These are phyloP conservation scores for Yamadazyma conglobata DNA, from an alignment of 1,139 yeast species.

Conservation along the genomic window DNA sequence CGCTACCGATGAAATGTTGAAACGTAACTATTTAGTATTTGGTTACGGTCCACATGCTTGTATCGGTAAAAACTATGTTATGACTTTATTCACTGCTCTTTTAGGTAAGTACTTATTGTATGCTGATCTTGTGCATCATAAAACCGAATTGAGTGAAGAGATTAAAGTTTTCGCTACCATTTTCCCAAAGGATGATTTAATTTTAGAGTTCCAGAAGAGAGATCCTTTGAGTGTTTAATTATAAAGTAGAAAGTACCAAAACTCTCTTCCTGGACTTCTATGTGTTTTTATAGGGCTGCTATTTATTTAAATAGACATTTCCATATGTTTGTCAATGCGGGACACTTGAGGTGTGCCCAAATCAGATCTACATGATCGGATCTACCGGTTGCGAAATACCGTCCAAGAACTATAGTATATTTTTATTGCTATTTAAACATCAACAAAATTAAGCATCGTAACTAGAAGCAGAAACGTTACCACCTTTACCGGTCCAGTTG, in stretches of 20 bases:
- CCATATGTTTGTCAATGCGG: too few species aligned
- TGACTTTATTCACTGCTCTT: slow-evolving; percentile 83
- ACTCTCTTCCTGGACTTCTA: neutral
- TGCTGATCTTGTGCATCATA: slow-evolving; percentile 76
- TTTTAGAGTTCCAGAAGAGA: slow-evolving; percentile 67
- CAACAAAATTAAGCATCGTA: slow-evolving; percentile 68
- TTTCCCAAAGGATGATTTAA: slow-evolving; percentile 94
- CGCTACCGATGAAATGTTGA: slow-evolving; percentile 49
- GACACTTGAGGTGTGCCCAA: too few species aligned
- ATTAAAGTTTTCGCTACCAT: slow-evolving; percentile 96
- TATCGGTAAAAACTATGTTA: slow-evolving; percentile 88
- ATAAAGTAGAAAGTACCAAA: too few species aligned
- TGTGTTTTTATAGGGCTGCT: too few species aligned
- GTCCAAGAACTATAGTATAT: too few species aligned
- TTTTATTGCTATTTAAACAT: too few species aligned
- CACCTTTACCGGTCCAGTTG: slow-evolving; percentile 99
- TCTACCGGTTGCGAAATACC: too few species aligned
- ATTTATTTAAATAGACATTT: too few species aligned
- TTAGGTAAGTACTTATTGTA: slow-evolving; percentile 84
- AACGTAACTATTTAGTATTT: slow-evolving; percentile 91
- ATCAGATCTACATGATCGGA: too few species aligned
- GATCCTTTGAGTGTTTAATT: slow-evolving; percentile 34
- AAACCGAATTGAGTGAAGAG: slow-evolving; percentile 81
- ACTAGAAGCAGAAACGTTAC: slow-evolving; percentile 92
- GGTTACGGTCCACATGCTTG: slow-evolving; percentile 98